Conservation (phyloP, 169 alveolate genomes). For the Cryptosporidium meleagridis region DNA sequence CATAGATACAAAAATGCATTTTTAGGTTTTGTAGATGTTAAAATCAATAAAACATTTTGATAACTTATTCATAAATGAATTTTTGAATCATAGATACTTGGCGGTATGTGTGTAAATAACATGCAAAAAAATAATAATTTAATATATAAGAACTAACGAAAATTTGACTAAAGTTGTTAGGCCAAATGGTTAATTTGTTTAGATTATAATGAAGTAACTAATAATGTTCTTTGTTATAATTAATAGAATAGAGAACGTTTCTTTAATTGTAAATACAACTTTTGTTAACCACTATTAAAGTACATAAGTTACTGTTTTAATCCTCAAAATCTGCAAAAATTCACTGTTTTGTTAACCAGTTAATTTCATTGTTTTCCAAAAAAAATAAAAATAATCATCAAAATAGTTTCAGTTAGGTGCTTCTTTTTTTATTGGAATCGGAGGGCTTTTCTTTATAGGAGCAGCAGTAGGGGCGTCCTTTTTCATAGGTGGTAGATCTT, state of each 20-base stretch:
- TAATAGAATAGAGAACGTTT: not conserved
- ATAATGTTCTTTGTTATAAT: not conserved
- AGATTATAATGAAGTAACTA: not conserved
- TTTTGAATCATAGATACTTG: not conserved
- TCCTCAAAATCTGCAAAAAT: not conserved
- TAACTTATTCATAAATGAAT: not conserved
- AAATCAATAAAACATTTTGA: too few species aligned
- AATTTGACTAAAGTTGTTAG: not conserved
- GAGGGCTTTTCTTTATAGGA: conserved; percentile 19
- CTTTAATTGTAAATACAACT: not conserved
- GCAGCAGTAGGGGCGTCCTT: conserved; percentile 9
- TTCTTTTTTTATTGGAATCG: conserved; percentile 27
- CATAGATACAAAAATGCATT: not conserved
- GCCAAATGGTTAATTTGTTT: not conserved
- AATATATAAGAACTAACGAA: not conserved
- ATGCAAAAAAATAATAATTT: not conserved
- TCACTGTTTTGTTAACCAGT: not conserved
- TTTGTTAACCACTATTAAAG: not conserved
- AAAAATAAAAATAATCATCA: not conserved
- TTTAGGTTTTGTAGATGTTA: too few species aligned
- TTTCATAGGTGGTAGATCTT: not conserved
- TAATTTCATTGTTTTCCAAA: not conserved
- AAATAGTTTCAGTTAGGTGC: not conserved
- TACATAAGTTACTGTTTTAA: not conserved
- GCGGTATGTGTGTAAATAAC: not conserved